Base-by-base conservation (phyloP, 768 basidiomycete species). In the Amanita phalloides region DNA sequence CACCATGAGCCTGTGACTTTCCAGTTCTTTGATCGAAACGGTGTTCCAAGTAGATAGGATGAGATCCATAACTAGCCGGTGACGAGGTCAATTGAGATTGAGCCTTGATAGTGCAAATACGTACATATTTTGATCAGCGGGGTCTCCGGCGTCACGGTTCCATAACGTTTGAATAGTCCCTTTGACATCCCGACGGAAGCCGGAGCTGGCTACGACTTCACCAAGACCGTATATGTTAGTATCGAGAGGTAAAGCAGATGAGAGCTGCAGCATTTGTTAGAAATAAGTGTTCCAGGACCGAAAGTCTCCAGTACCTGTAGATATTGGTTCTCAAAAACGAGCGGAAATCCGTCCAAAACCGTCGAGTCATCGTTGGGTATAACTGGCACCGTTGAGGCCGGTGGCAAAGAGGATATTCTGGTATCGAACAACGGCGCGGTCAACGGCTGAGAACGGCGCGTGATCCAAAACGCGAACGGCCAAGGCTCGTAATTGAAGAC, bases 401-500 rank as follows among this genome's bases (percentile, higher is more conserved):
- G 53, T 1, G 85, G 84, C 7, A 89, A 69, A 0, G 83, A 85
- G 0, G 72, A 56, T 7, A 74, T 61, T 38, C 86, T 75, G 1
- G 86, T 89, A 58, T 90, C 86, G 58, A 89, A 89, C 21, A 90
- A 63, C 48, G 79, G 83, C 42, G 60, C 58, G 5, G 68, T 71
- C 30, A 72, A 62, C 3, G 80, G 81, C 7, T 76, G 69, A 3
- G 78, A 77, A 21, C 79, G 77, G 41, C 86, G 78, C 1, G 84
- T 85, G 55, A 90, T 79, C 86, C 86, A 90, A 61, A 89, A 90
- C 2, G 81, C 78, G 61, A 90, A 90, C 0, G 88, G 86, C 0
- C 70, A 68, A 1, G 72, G 6, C 1, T 81, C 71, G 54, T 80
- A 78, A 60, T 87, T 81, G 69, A 90, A 89, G 3, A 80, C 67